Percentiles rank a stretch among this genome's conserved stretches.
Evolutionary conservation across 345 rosid species (phyloP).

Genomic region (sweet orange (Citrus sinensis)): DVS_A1.0 CM039161.1:512001-512500

Average conservation of each 20-base stretch:
- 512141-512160: conserved; percentile 44
- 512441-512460: conserved; percentile 68
- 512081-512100: conserved; percentile 62
- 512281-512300: conserved; percentile 53
- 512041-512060: conserved; percentile 58
- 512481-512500: conserved; percentile 26
- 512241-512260: conserved; percentile 56
- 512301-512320: conserved; percentile 43
- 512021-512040: conserved; percentile 60
- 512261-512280: conserved; percentile 43
- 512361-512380: conserved; percentile 56
- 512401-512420: conserved; percentile 36
- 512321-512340: conserved; percentile 42
- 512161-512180: conserved; percentile 54
- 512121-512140: conserved; percentile 46
- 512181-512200: conserved; percentile 51
- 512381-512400: conserved; percentile 47
- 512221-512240: conserved; percentile 41
- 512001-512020: conserved; percentile 76
- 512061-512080: conserved; percentile 56
- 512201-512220: conserved; percentile 45
- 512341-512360: conserved; percentile 48
- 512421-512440: conserved; percentile 57
- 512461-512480: conserved; percentile 27
- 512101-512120: conserved; percentile 54